Evolutionary conservation across 108 stramenopile genomes (phyloP).

Genomic region (Cylindrotheca fusiformis): DNA sequence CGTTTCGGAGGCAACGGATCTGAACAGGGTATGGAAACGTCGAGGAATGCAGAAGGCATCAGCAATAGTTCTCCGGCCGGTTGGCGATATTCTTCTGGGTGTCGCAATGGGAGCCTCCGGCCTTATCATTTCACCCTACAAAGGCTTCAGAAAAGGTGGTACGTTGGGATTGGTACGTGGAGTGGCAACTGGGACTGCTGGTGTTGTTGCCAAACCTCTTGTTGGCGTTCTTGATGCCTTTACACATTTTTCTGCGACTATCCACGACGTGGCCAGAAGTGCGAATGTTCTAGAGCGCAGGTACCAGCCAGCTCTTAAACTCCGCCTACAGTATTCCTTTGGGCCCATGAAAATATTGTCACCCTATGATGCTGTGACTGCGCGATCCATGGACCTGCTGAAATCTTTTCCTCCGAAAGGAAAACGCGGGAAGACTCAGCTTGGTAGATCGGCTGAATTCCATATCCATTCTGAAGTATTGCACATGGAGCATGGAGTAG

Average conservation of each 20-base stretch:
- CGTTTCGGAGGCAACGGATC: conserved; percentile 60
- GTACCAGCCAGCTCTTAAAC: conserved; percentile 54
- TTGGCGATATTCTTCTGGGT: conserved; percentile 75
- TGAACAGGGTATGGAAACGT: conserved; percentile 61
- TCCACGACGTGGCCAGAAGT: conserved; percentile 78
- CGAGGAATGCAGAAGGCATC: conserved; percentile 53
- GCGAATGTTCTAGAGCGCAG: conserved; percentile 78
- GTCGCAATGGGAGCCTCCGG: conserved; percentile 67
- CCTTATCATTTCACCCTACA: conserved; percentile 66
- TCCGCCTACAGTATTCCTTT: conserved; percentile 74
- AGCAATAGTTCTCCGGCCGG: conserved; percentile 58
- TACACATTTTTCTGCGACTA: conserved; percentile 66
- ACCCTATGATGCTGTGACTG: conserved; percentile 53
- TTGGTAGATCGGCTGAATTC: conserved; percentile 30
- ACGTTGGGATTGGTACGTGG: conserved; percentile 58
- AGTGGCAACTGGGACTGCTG: conserved; percentile 58
- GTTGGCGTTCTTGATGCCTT: conserved; percentile 83
- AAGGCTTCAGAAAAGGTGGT: conserved; percentile 59
- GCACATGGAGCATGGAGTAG: conserved; percentile 59
- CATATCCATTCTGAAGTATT: conserved; percentile 69
- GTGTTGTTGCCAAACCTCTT: conserved; percentile 74
- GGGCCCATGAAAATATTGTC: conserved; percentile 61
- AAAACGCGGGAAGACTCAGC: conserved; percentile 12
- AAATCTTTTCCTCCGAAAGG: conserved; percentile 42
- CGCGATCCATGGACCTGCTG: conserved; percentile 58